Evolutionary conservation across 139 green algal genomes (phyloP).

Genomic region (Desmodesmus armatus): DNA sequence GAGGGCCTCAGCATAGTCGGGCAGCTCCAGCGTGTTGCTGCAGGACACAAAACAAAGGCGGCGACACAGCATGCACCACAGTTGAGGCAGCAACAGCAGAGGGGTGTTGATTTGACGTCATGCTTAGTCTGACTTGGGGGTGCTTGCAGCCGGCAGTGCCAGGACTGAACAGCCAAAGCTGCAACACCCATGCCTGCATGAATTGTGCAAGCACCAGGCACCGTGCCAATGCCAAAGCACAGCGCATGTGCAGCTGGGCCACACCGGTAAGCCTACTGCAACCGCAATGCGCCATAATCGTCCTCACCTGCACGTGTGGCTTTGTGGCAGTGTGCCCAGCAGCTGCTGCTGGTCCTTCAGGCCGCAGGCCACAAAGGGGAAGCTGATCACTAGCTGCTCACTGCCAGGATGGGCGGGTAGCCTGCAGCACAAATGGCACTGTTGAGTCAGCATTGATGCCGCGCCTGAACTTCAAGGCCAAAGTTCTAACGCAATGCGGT

Average conservation of each 20-base stretch:
- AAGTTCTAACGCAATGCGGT: no score
- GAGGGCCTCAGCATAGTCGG: slow-evolving; percentile 75
- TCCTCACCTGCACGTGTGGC: no score
- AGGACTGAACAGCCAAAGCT: no score
- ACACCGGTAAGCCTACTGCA: background rate
- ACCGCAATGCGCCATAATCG: background rate
- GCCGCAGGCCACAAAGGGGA: slow-evolving; percentile 67
- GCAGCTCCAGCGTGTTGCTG: slow-evolving; percentile 75
- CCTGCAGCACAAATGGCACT: background rate
- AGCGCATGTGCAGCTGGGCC: background rate
- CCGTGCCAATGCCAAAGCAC: background rate
- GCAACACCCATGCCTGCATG: no score
- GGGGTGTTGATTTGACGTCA: no score
- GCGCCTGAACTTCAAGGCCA: no score
- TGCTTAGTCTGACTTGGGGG: no score
- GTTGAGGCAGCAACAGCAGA: no score
- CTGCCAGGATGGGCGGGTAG: slow-evolving; percentile 52
- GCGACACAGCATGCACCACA: no score
- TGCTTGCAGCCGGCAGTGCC: no score
- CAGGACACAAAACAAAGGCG: no score
- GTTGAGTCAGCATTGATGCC: background rate
- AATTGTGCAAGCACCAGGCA: no score
- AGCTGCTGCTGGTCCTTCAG: slow-evolving; percentile 48
- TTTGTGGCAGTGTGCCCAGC: slow-evolving; percentile 74
- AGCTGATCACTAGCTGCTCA: slow-evolving; percentile 63